These are phyloP conservation scores for Fusarium paranaense DNA, from an alignment of 2,329 filamentous ascomycete genomes.

Conservation along the genomic window DNA sequence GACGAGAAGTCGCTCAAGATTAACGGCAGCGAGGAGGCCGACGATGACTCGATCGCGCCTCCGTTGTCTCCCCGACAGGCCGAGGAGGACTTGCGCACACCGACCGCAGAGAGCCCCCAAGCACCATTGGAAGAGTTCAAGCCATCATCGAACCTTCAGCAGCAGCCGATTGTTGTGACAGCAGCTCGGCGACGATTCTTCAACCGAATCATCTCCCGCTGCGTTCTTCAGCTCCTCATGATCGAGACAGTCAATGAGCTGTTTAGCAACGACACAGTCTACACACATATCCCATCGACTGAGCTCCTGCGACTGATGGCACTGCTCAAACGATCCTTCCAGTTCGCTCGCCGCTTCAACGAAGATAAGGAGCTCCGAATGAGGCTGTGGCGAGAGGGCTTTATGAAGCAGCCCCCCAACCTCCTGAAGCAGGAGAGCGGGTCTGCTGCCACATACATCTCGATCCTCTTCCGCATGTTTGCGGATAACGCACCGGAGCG, in stretches of 20 bases:
- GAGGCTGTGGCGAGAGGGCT: slow-evolving; percentile 94
- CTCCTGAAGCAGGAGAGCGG: slow-evolving; percentile 96
- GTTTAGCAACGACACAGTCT: slow-evolving; percentile 96
- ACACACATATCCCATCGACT: slow-evolving; percentile 88
- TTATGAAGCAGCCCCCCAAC: slow-evolving; percentile 99
- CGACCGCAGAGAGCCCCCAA: slow-evolving; percentile 50
- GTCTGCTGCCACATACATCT: slow-evolving; percentile 92
- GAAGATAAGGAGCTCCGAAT: slow-evolving; percentile 96
- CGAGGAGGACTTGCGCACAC: slow-evolving; percentile 51
- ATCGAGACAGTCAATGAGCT: slow-evolving; percentile 99
- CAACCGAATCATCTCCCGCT: slow-evolving; percentile 99
- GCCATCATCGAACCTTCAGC: slow-evolving; percentile 79
- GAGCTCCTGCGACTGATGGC: slow-evolving; percentile 94
- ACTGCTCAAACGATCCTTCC: slow-evolving; percentile 93
- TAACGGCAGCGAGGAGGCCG: slow-evolving; percentile 63
- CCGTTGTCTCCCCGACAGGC: slow-evolving; percentile 44
- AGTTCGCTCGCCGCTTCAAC: slow-evolving; percentile 98
- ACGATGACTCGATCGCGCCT: slow-evolving; percentile 49
- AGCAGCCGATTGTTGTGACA: slow-evolving; percentile 92
- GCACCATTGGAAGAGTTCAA: slow-evolving; percentile 86
- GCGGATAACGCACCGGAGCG: slow-evolving; percentile 88
- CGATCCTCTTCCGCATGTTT: slow-evolving; percentile 97
- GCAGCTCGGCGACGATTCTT: slow-evolving; percentile 94
- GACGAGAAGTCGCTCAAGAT: slow-evolving; percentile 72
- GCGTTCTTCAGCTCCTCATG: slow-evolving; percentile 97